phyloP scores from a whole-genome alignment of 345 rosid species.

The Capsella bursapastoris region DNA sequence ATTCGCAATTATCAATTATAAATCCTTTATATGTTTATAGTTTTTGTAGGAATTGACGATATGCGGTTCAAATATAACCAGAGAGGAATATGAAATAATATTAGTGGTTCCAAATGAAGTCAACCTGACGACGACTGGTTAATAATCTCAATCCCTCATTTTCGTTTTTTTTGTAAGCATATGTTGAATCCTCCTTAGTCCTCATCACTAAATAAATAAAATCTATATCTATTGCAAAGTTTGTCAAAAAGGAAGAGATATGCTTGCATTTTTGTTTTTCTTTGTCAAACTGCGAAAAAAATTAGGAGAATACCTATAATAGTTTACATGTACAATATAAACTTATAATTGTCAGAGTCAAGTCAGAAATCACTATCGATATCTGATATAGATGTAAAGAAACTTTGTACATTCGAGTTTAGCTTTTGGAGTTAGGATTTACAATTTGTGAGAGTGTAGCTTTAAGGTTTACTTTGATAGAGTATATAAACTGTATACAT shows the following conservation, averaged over 20 bases:
- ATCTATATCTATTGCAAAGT: not conserved
- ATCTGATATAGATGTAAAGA: too few relatives aligned
- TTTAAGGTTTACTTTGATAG: not conserved
- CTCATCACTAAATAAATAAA: too few relatives aligned
- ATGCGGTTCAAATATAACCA: conserved; percentile 1
- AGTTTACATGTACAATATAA: not conserved
- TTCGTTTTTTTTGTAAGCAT: not conserved
- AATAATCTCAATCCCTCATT: conserved; percentile 14
- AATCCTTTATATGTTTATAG: not conserved
- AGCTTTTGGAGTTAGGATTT: not conserved
- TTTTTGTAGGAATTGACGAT: not conserved
- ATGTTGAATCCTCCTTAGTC: not conserved
- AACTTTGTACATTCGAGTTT: too few relatives aligned
- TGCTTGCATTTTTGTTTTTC: too few relatives aligned
- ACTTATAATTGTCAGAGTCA: not conserved
- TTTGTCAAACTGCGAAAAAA: too few relatives aligned
- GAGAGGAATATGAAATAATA: not conserved
- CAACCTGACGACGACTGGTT: conserved; percentile 15
- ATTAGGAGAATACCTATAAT: not conserved
- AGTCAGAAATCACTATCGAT: not conserved
- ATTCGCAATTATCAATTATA: too few relatives aligned
- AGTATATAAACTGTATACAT: too few relatives aligned
- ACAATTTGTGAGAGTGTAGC: not conserved
- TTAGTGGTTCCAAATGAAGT: conserved; percentile 18
- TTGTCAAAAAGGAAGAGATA: not conserved